Percentiles rank a stretch among this genome's conserved stretches.
Conservation (phyloP, 2,329 filamentous ascomycete genomes). For the Lachnellula hyalina region DNA sequence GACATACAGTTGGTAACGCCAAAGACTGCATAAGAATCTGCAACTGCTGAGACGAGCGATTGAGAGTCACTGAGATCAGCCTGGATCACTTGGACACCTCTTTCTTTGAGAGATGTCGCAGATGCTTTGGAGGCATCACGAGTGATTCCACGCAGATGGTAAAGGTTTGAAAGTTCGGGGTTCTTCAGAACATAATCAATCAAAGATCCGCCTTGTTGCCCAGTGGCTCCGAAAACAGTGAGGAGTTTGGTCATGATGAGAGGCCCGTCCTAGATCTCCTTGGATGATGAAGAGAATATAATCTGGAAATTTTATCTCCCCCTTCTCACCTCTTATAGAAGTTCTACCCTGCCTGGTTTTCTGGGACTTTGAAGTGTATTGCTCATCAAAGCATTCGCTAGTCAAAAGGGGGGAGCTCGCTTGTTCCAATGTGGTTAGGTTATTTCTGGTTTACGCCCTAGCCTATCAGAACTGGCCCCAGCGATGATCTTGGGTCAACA, state of each 20-base stretch:
- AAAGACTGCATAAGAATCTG: conserved; percentile 44
- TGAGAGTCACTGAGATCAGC: conserved; percentile 39
- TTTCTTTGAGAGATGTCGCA: conserved; percentile 29
- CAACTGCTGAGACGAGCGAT: conserved; percentile 40
- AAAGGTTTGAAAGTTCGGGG: conserved; percentile 39
- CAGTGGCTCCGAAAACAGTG: conserved; percentile 47
- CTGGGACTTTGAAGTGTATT: not conserved
- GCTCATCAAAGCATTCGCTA: not conserved
- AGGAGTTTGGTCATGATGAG: conserved; percentile 30
- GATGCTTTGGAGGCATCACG: conserved; percentile 15
- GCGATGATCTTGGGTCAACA: not conserved
- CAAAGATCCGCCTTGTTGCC: conserved; percentile 46
- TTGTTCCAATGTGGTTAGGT: not conserved
- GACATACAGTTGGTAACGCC: conserved; percentile 40
- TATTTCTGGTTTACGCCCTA: not conserved
- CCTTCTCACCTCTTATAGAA: no score
- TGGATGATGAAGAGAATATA: no score
- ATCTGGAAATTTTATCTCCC: no score
- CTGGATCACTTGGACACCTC: conserved; percentile 36
- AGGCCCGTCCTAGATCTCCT: not conserved
- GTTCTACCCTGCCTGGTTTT: no score
- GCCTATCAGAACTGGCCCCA: not conserved
- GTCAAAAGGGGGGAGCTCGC: not conserved
- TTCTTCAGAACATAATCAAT: conserved; percentile 41
- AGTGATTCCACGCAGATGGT: conserved; percentile 46